Percentiles rank a stretch among this genome's conserved stretches.
phyloP scores from a whole-genome alignment of 106 monocot genomes.

The Cymbidium sinense region DNA sequence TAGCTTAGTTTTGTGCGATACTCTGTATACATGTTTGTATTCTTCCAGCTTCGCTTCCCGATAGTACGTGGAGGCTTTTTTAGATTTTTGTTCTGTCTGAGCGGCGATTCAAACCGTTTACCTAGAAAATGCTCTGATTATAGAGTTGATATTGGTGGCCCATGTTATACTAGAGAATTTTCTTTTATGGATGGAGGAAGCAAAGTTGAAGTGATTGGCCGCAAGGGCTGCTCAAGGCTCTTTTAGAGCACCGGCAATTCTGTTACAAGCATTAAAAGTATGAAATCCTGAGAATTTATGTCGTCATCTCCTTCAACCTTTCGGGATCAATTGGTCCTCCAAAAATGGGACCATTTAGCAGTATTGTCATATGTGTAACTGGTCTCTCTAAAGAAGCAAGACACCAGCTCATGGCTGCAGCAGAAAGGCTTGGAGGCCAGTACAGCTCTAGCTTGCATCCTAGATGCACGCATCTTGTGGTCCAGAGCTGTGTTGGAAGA shows the following conservation, averaged over 20 bases:
- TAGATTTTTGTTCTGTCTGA: not conserved
- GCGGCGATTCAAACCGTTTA: not conserved
- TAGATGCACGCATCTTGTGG: slow-evolving; percentile 93
- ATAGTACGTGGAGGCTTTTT: not conserved
- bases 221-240: slow-evolving; percentile 77
- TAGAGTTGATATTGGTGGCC: not conserved
- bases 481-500: slow-evolving; percentile 77
- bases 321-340: slow-evolving; percentile 6
- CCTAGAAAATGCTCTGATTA: not conserved
- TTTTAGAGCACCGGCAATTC: slow-evolving; percentile 23
- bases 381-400: slow-evolving; percentile 99
- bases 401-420: slow-evolving; percentile 83
- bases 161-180: too few species aligned
- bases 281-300: slow-evolving; percentile 23
- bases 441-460: slow-evolving; percentile 92
- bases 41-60: not conserved
- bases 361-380: slow-evolving; percentile 83
- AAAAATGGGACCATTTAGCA: slow-evolving; percentile 47
- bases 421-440: slow-evolving; percentile 75
- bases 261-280: slow-evolving; percentile 15
- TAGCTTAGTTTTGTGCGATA: not conserved
- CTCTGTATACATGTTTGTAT: not conserved
- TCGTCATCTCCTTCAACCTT: slow-evolving; percentile 29
- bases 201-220: too few species aligned
- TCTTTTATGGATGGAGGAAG: too few species aligned